Conservation (phyloP, 106 monocot genomes). For the Acanthochlamys bracteata region DNA sequence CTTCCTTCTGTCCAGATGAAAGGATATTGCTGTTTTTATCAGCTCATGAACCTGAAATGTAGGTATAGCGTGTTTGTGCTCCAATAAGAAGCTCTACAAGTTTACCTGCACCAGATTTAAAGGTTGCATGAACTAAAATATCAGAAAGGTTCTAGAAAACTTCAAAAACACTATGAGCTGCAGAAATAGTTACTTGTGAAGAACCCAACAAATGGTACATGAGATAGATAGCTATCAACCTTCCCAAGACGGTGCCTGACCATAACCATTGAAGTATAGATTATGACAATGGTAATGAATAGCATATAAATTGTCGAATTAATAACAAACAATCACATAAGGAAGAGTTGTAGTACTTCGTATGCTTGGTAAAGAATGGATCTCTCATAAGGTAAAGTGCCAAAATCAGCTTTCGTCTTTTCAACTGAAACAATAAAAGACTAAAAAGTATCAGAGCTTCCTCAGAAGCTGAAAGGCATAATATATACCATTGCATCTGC, state of each 20-base stretch:
- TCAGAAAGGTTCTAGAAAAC: background rate
- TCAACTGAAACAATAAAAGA: slow-evolving; percentile 28
- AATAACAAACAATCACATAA: background rate
- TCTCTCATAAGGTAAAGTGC: slow-evolving; percentile 90
- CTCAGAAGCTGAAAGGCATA: too few relatives aligned
- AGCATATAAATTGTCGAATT: too few relatives aligned
- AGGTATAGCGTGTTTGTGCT: slow-evolving; percentile 91
- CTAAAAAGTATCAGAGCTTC: too few relatives aligned
- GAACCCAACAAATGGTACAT: slow-evolving; percentile 65
- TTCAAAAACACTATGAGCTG: background rate
- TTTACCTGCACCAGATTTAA: slow-evolving; percentile 44
- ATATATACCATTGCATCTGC: too few relatives aligned
- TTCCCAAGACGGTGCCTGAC: slow-evolving; percentile 67
- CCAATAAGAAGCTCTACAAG: slow-evolving; percentile 74
- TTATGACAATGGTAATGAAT: too few relatives aligned
- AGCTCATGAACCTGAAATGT: slow-evolving; percentile 74
- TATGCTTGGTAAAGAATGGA: slow-evolving; percentile 79
- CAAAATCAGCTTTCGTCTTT: slow-evolving; percentile 72
- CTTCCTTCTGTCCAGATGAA: background rate
- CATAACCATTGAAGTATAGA: background rate
- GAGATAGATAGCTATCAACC: slow-evolving; percentile 33
- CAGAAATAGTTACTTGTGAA: slow-evolving; percentile 42
- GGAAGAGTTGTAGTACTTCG: slow-evolving; percentile 34
- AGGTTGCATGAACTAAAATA: too few relatives aligned
- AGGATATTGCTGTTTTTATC: background rate